Evolutionary conservation across 2,329 filamentous ascomycete genomes (phyloP), one percentile per base, ranked within the genome.

Genomic region (Parasarocladium wereldwijsianum): DNA sequence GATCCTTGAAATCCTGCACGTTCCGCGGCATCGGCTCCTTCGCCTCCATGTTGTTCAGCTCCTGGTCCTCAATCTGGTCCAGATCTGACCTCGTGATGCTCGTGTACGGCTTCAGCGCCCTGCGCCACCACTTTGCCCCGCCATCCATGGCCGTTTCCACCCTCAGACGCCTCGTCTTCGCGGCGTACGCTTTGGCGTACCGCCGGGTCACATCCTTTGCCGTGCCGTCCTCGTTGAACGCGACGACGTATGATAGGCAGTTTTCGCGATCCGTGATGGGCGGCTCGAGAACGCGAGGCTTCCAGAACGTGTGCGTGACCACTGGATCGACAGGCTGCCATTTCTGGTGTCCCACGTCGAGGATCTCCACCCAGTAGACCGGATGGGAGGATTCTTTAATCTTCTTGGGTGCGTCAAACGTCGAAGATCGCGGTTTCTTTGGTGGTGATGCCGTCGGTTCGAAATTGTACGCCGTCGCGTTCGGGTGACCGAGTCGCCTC

Each of bases 291-390:
- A 69, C 74, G 17, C 64, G 66, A 0, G 83, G 71, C 36, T 80
- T 85, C 47, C 76, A 82, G 32, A 93, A 72, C 0, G 39, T 79
- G 32, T 70, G 65, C 0, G 86, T 93, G 2, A 90, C 84, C 0
- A 94, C 53, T 0, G 86, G 74, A 47, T 98, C 90, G 21, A 90
- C 71, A 0, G 84, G 69, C 32, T 93, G 70, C 90, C 90, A 98
- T 58, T 84, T 93, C 47, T 94, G 82, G 38, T 84, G 72, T 1
- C 80, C 79, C 31, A 74, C 62, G 38, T 94, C 86, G 39, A 93
- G 81, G 4, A 83, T 76, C 54, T 98, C 90, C 1, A 94, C 77
- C 90, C 90, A 98, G 47, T 85, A 96, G 3, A 96, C 66, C 0
- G 90, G 90, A 43, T 77, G 82, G 0, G 70, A 52, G 0, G 84